Conservation (phyloP, 1,139 yeast species). For the Candida pseudoviswanathii region DNA sequence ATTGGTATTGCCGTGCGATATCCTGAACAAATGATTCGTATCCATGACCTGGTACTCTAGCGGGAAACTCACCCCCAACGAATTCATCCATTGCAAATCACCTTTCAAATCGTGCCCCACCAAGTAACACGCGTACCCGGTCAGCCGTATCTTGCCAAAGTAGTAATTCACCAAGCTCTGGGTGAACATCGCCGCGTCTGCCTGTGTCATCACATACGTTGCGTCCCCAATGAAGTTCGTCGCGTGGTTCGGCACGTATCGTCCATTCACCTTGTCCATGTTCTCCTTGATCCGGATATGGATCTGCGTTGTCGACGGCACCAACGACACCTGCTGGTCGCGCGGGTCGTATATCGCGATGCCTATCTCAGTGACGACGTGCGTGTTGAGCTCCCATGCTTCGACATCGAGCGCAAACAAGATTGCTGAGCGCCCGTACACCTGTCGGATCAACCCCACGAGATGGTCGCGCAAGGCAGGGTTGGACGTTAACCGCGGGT, state of each 20-base stretch:
- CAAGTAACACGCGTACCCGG: slow-evolving; percentile 29
- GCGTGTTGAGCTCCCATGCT: slow-evolving; percentile 55
- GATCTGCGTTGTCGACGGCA: slow-evolving; percentile 48
- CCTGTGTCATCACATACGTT: slow-evolving; percentile 44
- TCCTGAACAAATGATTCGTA: slow-evolving; percentile 50
- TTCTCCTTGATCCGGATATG: slow-evolving; percentile 63
- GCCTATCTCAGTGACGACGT: slow-evolving; percentile 66
- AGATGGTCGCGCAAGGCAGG: slow-evolving; percentile 2
- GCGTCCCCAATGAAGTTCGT: slow-evolving; percentile 57
- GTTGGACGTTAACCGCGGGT: slow-evolving; percentile 11
- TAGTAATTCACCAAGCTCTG: slow-evolving; percentile 46
- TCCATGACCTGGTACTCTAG: slow-evolving; percentile 41
- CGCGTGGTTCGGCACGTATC: slow-evolving; percentile 64
- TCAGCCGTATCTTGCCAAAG: slow-evolving; percentile 24
- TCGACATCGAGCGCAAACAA: slow-evolving; percentile 66
- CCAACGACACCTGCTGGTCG: slow-evolving; percentile 36
- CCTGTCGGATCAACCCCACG: slow-evolving; percentile 13
- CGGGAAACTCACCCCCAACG: slow-evolving; percentile 52
- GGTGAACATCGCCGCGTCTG: slow-evolving; percentile 40
- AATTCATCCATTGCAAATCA: slow-evolving; percentile 56
- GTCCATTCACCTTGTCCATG: slow-evolving; percentile 49
- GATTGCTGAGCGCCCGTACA: slow-evolving; percentile 34
- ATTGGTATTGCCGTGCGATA: slow-evolving; percentile 32
- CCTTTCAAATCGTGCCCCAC: slow-evolving; percentile 75
- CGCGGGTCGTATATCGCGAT: slow-evolving; percentile 66